A percentile compares a stretch with the other conserved stretches of the same genome.
These are phyloP conservation scores for Typha latifolia DNA, from an alignment of 176 grass and related monocot genomes.

Conservation along the genomic window DNA sequence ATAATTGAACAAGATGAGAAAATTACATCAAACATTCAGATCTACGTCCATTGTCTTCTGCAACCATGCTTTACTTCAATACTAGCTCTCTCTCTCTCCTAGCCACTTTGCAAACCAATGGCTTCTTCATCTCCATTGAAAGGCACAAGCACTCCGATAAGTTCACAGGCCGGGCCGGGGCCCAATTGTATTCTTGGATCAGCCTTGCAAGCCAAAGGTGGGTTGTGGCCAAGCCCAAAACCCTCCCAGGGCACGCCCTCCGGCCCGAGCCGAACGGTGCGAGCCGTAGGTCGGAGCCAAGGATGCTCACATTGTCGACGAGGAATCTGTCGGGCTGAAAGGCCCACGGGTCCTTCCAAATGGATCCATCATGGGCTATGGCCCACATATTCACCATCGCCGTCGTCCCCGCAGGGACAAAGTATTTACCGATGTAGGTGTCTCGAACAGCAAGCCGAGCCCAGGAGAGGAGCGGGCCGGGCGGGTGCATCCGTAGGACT, in stretches of 20 bases:
- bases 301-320: constrained; percentile 3
- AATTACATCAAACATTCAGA: no score
- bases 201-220: constrained; percentile 11
- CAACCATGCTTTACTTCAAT: not conserved
- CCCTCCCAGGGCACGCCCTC: constrained; percentile 24
- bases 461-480: constrained; percentile 38
- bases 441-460: constrained; percentile 17
- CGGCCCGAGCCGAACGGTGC: constrained; percentile 28
- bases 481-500: constrained; percentile 26
- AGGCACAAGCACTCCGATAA: constrained; percentile 17
- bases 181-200: constrained; percentile 22
- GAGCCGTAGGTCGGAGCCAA: constrained; percentile 16
- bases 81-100: constrained; percentile 1
- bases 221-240: constrained; percentile 16
- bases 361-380: constrained; percentile 27
- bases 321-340: constrained; percentile 27
- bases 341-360: constrained; percentile 29
- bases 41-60: not conserved
- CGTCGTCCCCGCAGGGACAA: constrained; percentile 20
- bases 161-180: not conserved
- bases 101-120: constrained; percentile 12
- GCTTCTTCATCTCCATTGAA: constrained; percentile 40
- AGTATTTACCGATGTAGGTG: constrained; percentile 9
- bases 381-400: constrained; percentile 55
- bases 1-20: no score